Evolutionary conservation across 768 basidiomycete genomes (phyloP).

Genomic region (Mycena maculata): DNA sequence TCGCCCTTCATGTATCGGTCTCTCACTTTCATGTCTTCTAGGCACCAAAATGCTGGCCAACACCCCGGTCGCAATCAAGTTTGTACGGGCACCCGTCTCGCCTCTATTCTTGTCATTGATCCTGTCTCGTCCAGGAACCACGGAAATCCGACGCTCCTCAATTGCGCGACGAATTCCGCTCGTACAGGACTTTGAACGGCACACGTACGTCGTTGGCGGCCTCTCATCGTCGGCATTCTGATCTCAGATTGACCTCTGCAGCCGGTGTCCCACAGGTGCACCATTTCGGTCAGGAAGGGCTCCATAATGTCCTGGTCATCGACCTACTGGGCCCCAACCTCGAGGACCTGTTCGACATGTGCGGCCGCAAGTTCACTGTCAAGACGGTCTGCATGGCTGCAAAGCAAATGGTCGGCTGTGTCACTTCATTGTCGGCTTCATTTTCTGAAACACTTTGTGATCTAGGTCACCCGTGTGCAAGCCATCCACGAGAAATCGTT

Average conservation of each 20-base stretch:
- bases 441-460: constrained; percentile 33
- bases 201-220: constrained; percentile 69
- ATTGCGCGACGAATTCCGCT: constrained; percentile 95
- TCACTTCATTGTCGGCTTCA: constrained; percentile 13
- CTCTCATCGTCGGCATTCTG: constrained; percentile 29
- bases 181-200: constrained; percentile 93
- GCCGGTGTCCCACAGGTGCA: constrained; percentile 98
- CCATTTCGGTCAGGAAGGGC: constrained; percentile 98
- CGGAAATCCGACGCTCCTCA: constrained; percentile 99
- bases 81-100: constrained; percentile 63
- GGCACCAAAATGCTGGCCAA: constrained; percentile 88
- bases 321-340: constrained; percentile 97
- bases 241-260: constrained; percentile 48
- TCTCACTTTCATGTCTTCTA: constrained; percentile 44
- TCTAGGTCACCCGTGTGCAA: constrained; percentile 94
- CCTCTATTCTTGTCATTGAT: constrained; percentile 24
- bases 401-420: constrained; percentile 90
- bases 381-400: constrained; percentile 99
- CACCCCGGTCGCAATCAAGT: constrained; percentile 96
- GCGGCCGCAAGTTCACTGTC: constrained; percentile 95
- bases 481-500: constrained; percentile 98
- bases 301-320: constrained; percentile 95
- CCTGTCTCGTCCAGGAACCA: constrained; percentile 70
- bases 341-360: constrained; percentile 99
- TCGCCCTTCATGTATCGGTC: neutral